These are phyloP conservation scores for Leccinum rimulosum DNA, from an alignment of 768 basidiomycete genomes.

Conservation along the genomic window DNA sequence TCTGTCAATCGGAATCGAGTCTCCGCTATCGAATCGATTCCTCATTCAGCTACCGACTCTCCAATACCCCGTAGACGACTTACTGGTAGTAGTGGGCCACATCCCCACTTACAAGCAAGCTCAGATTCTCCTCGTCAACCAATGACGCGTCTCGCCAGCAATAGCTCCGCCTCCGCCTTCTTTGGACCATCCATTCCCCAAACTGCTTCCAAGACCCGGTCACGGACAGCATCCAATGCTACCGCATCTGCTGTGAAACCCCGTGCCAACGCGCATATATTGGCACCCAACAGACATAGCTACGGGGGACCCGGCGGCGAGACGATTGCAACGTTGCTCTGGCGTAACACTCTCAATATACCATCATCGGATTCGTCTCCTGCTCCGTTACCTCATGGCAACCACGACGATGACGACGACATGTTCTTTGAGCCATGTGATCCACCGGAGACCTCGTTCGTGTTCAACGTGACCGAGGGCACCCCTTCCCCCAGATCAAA, in stretches of 20 bases:
- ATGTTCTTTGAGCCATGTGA: conserved; percentile 50
- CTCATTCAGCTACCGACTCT: too few relatives aligned
- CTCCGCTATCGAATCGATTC: too few relatives aligned
- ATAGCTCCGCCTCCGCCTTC: conserved; percentile 59
- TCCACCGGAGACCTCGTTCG: conserved; percentile 51
- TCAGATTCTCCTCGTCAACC: conserved; percentile 34
- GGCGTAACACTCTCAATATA: conserved; percentile 37
- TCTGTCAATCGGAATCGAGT: too few relatives aligned
- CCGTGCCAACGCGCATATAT: conserved; percentile 24
- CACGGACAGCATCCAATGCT: conserved; percentile 25
- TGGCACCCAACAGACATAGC: conserved; percentile 55
- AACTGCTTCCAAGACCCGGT: conserved; percentile 15
- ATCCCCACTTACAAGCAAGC: conserved; percentile 27
- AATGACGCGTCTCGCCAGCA: conserved; percentile 50
- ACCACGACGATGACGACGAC: conserved; percentile 49
- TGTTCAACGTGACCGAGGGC: conserved; percentile 51
- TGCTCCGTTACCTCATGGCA: conserved; percentile 28
- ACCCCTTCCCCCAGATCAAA: conserved; percentile 56
- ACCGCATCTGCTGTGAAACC: conserved; percentile 6
- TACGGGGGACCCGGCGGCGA: conserved; percentile 53
- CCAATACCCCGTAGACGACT: too few relatives aligned
- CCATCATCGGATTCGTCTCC: conserved; percentile 55
- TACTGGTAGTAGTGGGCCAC: conserved; percentile 11
- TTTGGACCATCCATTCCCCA: conserved; percentile 51
- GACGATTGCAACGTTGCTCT: conserved; percentile 28